A percentile compares a stretch with the other conserved stretches of the same genome.
These are phyloP conservation scores for Termitomyces sp. DNA, from an alignment of 768 basidiomycete genomes.

Conservation along the genomic window DNA sequence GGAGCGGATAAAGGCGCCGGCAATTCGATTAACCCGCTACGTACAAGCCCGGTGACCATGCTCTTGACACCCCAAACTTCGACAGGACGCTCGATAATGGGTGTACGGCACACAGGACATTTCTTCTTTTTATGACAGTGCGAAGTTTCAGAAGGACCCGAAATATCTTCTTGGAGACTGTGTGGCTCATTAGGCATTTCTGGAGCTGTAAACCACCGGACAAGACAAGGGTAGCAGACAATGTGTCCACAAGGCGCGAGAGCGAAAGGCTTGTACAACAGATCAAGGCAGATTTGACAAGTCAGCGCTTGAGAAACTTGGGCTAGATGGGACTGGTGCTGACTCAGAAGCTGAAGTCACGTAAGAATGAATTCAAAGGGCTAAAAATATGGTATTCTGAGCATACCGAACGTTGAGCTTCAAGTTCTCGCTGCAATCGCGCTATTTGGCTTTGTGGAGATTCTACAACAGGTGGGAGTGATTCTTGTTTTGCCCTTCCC, in stretches of 20 bases:
- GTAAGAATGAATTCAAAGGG: background rate
- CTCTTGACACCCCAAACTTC: slow-evolving; percentile 70
- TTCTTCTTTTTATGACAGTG: slow-evolving; percentile 56
- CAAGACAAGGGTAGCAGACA: slow-evolving; percentile 64
- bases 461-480: slow-evolving; percentile 13
- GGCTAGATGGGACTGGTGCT: slow-evolving; percentile 47
- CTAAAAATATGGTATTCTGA: background rate
- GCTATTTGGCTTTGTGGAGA: slow-evolving; percentile 23
- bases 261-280: slow-evolving; percentile 67
- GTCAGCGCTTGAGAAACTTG: slow-evolving; percentile 59
- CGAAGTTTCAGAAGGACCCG: slow-evolving; percentile 23
- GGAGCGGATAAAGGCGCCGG: slow-evolving; percentile 16
- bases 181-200: slow-evolving; percentile 11
- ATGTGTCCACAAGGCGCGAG: slow-evolving; percentile 74
- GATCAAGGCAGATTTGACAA: slow-evolving; percentile 76
- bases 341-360: slow-evolving; percentile 35
- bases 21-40: slow-evolving; percentile 45
- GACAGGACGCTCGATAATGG: slow-evolving; percentile 53
- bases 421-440: slow-evolving; percentile 39
- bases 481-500: slow-evolving; percentile 25
- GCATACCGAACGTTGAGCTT: slow-evolving; percentile 32
- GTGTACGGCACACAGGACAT: slow-evolving; percentile 70
- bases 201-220: slow-evolving; percentile 67
- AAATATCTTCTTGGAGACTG: slow-evolving; percentile 25
- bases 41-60: slow-evolving; percentile 46